Percentiles rank a stretch among this genome's conserved stretches.
phyloP scores from a whole-genome alignment of 2,329 filamentous ascomycete genomes.

The Aschersonia sp. region DNA sequence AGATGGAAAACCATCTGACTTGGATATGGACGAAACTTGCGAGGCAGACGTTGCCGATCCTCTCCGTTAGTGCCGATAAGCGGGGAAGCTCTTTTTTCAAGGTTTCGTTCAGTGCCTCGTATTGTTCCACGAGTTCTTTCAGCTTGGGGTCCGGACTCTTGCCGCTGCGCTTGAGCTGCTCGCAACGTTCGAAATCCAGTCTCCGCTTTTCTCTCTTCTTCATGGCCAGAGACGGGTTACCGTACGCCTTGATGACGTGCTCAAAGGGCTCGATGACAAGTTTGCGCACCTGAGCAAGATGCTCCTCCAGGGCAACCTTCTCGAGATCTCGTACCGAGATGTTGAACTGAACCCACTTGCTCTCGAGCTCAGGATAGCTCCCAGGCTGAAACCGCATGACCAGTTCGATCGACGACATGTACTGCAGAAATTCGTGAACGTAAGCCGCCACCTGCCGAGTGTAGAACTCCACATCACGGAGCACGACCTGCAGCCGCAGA shows the following conservation, averaged over 20 bases:
- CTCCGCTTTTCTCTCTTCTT: conserved; percentile 90
- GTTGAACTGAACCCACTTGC: conserved; percentile 88
- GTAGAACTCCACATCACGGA: conserved; percentile 89
- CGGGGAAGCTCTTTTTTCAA: conserved; percentile 84
- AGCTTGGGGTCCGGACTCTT: conserved; percentile 83
- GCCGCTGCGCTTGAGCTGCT: conserved; percentile 62
- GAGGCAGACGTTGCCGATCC: conserved; percentile 70
- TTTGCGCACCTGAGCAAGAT: conserved; percentile 59
- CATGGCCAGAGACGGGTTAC: conserved; percentile 77
- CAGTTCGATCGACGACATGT: conserved; percentile 69
- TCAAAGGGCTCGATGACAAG: conserved; percentile 78
- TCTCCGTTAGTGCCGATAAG: conserved; percentile 68
- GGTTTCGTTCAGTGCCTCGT: conserved; percentile 80
- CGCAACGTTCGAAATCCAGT: conserved; percentile 72
- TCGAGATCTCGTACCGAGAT: conserved; percentile 77
- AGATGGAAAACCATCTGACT: conserved; percentile 66
- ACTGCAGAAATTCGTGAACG: conserved; percentile 67
- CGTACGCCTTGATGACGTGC: conserved; percentile 63
- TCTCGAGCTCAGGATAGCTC: conserved; percentile 71
- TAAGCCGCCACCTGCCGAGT: conserved; percentile 68
- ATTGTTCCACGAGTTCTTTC: conserved; percentile 72
- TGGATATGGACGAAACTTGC: conserved; percentile 77
- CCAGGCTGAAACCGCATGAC: conserved; percentile 62
- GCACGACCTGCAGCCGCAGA: conserved; percentile 79
- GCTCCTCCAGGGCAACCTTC: conserved; percentile 68